A percentile compares a stretch with the other conserved stretches of the same genome.
These are phyloP conservation scores for Leccinellum rugosiceps DNA, from an alignment of 768 basidiomycete species.

Conservation along the genomic window DNA sequence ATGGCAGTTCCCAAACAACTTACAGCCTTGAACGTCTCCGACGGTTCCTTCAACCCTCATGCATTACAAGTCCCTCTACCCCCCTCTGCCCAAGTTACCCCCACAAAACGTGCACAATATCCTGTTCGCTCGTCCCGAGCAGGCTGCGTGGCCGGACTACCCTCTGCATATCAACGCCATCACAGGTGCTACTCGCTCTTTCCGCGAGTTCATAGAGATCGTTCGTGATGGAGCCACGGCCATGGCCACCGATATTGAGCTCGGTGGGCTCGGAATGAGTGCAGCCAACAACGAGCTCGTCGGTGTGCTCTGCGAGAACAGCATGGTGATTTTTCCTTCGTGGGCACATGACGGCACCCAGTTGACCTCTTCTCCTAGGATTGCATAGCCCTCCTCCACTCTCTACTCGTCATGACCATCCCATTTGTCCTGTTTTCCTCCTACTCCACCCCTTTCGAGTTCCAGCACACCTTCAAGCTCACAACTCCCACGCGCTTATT, in stretches of 20 bases:
- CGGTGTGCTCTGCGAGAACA: slow-evolving; percentile 70
- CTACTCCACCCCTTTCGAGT: slow-evolving; percentile 55
- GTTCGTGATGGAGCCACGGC: slow-evolving; percentile 58
- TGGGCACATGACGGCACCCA: neutral
- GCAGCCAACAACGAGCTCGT: slow-evolving; percentile 52
- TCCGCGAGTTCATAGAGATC: slow-evolving; percentile 46
- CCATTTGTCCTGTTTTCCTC: slow-evolving; percentile 55
- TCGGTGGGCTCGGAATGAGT: slow-evolving; percentile 57
- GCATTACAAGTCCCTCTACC: slow-evolving; percentile 56
- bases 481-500: slow-evolving; percentile 52
- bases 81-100: slow-evolving; percentile 46
- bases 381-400: slow-evolving; percentile 47
- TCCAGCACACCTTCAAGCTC: slow-evolving; percentile 47
- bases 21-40: too few relatives aligned
- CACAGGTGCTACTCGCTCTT: slow-evolving; percentile 45
- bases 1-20: too few relatives aligned
- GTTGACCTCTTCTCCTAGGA: slow-evolving; percentile 38
- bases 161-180: slow-evolving; percentile 53
- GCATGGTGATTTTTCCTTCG: slow-evolving; percentile 39
- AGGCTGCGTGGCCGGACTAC: slow-evolving; percentile 53
- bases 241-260: slow-evolving; percentile 40
- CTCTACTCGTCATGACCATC: slow-evolving; percentile 45
- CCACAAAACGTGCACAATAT: slow-evolving; percentile 54
- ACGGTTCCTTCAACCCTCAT: too few relatives aligned
- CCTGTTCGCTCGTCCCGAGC: slow-evolving; percentile 53